Conservation (phyloP, 2,329 filamentous ascomycete species). For the Paecilomyces sp. region DNA sequence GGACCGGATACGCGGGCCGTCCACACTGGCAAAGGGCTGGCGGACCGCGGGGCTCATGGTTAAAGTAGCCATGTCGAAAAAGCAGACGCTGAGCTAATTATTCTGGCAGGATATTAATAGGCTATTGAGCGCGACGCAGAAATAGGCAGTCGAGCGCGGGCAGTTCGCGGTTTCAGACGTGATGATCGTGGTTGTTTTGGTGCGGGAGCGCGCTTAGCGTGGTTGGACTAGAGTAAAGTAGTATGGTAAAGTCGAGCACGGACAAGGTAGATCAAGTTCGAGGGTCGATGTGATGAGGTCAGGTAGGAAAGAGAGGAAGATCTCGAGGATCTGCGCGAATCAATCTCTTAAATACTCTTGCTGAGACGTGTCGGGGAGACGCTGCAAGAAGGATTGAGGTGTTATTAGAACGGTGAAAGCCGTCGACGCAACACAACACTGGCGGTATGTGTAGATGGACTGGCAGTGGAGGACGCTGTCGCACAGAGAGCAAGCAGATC, state of each 20-base stretch:
- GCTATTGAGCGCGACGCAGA: background rate
- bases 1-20: constrained; percentile 23
- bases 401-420: background rate
- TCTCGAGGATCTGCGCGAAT: background rate
- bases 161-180: background rate
- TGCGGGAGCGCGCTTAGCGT: background rate
- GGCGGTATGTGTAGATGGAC: background rate
- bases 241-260: background rate
- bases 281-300: background rate
- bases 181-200: background rate
- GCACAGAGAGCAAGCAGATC: background rate
- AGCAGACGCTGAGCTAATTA: background rate
- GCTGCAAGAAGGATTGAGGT: background rate
- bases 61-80: constrained; percentile 22
- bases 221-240: background rate
- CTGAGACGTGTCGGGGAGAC: background rate
- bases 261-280: background rate
- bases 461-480: background rate
- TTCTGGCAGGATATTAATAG: background rate
- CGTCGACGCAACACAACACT: background rate
- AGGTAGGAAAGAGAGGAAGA: background rate
- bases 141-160: background rate
- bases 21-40: constrained; percentile 28
- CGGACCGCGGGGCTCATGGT: constrained; percentile 26
- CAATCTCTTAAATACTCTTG: background rate